Base-by-base conservation (phyloP, 208 protist genomes). In the Acanthamoeba sp. region DNA sequence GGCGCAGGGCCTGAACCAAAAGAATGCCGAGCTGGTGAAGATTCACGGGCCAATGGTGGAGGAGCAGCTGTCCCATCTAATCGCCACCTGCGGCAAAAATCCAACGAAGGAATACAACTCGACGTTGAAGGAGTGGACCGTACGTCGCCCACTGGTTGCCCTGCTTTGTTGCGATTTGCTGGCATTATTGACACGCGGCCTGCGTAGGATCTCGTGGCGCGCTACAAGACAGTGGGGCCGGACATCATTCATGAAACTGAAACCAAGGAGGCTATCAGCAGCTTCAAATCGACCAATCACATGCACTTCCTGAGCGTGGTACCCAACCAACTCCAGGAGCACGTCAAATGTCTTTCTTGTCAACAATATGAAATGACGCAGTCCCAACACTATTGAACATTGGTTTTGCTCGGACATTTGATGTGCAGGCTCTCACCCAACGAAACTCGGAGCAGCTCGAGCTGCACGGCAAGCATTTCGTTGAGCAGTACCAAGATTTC, bases 341-440 rank as follows among this genome's bases (percentile, higher is more conserved):
- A n/a, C n/a, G n/a, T n/a, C n/a, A n/a, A n/a, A n/a, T n/a, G n/a
- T n/a, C n/a, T n/a, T n/a, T n/a, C n/a, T n/a, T n/a, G n/a, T n/a
- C n/a, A n/a, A n/a, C n/a, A n/a, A n/a, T n/a, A n/a, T n/a, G n/a
- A n/a, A n/a, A n/a, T n/a, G n/a, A n/a, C n/a, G n/a, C n/a, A n/a
- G n/a, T n/a, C n/a, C n/a, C n/a, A n/a, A n/a, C n/a, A n/a, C n/a
- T n/a, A n/a, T n/a, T n/a, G n/a, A n/a, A n/a, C n/a, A n/a, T n/a
- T n/a, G n/a, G n/a, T n/a, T n/a, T n/a, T n/a, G n/a, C n/a, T n/a
- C n/a, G n/a, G n/a, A n/a, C n/a, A n/a, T n/a, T n/a, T n/a, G n/a
- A n/a, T n/a, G 55, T n/a, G n/a, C 24, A 85, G 76, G 76, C 76
- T 10, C 38, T 85, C 1, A 85, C 20, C 76, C 76, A 85, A 22